These are phyloP conservation scores for Cladophialophora exuberans DNA, from an alignment of 2,329 filamentous ascomycete species.

Conservation along the genomic window DNA sequence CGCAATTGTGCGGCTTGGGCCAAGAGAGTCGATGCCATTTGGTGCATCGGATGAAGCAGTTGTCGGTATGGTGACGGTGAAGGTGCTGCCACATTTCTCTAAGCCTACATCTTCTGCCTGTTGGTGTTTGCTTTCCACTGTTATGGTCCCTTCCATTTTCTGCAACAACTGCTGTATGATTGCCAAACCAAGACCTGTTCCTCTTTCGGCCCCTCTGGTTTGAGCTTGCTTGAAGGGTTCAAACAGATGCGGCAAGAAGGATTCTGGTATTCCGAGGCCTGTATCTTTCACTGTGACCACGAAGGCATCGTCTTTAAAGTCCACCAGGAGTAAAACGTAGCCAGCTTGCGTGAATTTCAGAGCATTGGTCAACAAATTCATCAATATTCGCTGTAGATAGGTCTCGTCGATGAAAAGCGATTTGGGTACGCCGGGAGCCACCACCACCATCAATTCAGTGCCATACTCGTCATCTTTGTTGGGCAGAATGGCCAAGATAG, in stretches of 20 bases:
- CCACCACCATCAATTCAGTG: constrained; percentile 39
- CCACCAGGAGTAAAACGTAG: constrained; percentile 60
- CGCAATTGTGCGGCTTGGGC: constrained; percentile 19
- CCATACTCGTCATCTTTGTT: constrained; percentile 39
- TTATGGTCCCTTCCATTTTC: constrained; percentile 38
- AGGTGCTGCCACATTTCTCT: constrained; percentile 30
- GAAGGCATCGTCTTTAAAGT: constrained; percentile 57
- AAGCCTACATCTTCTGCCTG: constrained; percentile 22
- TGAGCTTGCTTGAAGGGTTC: constrained; percentile 59
- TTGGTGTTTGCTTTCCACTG: constrained; percentile 36
- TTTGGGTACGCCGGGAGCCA: constrained; percentile 38
- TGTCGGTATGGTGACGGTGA: constrained; percentile 29
- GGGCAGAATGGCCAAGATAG: constrained; percentile 39
- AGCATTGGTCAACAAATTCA: constrained; percentile 43
- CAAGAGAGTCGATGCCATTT: not conserved
- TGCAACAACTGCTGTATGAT: constrained; percentile 38
- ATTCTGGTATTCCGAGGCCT: constrained; percentile 39
- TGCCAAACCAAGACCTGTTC: constrained; percentile 38
- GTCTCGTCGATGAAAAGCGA: constrained; percentile 41
- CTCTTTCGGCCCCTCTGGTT: constrained; percentile 36
- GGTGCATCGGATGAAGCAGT: not conserved
- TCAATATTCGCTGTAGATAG: constrained; percentile 50
- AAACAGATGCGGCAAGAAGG: constrained; percentile 69
- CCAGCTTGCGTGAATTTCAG: constrained; percentile 54
- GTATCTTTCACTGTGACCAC: constrained; percentile 54